Evolutionary conservation across 768 basidiomycete genomes (phyloP).

Genomic region (Agaricus blazei): DNA sequence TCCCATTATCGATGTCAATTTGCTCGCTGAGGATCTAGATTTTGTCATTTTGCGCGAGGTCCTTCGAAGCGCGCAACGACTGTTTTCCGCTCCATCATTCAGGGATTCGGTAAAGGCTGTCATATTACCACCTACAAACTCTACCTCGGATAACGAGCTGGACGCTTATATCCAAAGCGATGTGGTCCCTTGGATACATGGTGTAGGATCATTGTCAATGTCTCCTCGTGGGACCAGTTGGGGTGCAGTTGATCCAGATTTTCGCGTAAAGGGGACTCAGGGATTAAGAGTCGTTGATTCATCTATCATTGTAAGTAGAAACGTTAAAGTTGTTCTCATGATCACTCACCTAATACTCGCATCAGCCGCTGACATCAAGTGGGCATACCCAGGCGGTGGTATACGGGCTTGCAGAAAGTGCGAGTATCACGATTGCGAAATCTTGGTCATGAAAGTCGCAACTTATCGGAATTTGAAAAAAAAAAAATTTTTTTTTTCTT

Average conservation of each 20-base stretch:
- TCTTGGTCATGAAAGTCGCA: no score
- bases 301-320: constrained; percentile 24
- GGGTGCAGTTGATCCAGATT: constrained; percentile 34
- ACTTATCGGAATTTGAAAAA: not conserved
- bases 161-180: constrained; percentile 15
- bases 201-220: constrained; percentile 28
- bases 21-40: constrained; percentile 9
- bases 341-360: no score
- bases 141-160: not conserved
- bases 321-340: no score
- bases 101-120: not conserved
- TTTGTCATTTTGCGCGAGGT: constrained; percentile 7
- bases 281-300: constrained; percentile 35
- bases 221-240: constrained; percentile 17
- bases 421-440: no score
- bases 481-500: not conserved
- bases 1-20: not conserved
- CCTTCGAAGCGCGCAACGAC: constrained; percentile 7
- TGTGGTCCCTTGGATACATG: constrained; percentile 22
- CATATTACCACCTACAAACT: not conserved
- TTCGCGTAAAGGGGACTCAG: constrained; percentile 27
- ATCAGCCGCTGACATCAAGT: no score
- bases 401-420: no score
- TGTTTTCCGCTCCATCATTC: constrained; percentile 8
- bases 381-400: no score